Evolutionary conservation across 106 monocot species (phyloP).

Genomic region (Dendrobium officinale): DNA sequence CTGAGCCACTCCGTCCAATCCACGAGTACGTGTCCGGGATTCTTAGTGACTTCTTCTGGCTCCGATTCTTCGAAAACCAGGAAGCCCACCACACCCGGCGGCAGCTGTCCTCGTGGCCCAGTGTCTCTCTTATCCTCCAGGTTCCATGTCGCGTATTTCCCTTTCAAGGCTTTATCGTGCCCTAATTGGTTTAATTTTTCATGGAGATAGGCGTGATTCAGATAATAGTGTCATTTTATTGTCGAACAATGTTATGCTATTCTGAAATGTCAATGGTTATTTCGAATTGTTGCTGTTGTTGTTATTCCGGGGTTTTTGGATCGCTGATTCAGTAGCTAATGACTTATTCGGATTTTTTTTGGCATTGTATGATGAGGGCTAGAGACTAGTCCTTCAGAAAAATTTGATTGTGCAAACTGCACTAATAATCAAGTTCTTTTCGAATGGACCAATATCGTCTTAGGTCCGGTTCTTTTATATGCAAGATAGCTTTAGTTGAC

Average conservation of each 20-base stretch:
- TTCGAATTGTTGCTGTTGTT: background rate
- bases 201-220: background rate
- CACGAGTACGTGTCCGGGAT: conserved; percentile 18
- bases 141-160: conserved; percentile 10
- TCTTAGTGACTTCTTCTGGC: conserved; percentile 51
- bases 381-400: background rate
- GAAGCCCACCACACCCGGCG: background rate
- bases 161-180: background rate
- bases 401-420: too few relatives aligned
- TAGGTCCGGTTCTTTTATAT: background rate
- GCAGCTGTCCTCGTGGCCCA: conserved; percentile 9
- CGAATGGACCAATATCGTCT: background rate
- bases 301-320: background rate
- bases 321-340: background rate
- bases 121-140: conserved; percentile 36
- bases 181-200: too few relatives aligned
- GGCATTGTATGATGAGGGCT: too few relatives aligned
- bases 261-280: background rate
- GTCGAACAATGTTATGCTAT: background rate
- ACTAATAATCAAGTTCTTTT: background rate
- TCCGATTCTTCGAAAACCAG: conserved; percentile 44
- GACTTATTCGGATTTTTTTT: background rate
- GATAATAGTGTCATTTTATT: background rate
- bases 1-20: conserved; percentile 7
- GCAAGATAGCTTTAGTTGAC: background rate